A percentile compares a stretch with the other conserved stretches of the same genome.
These are phyloP conservation scores for Silene uniflora DNA, from an alignment of 148 eudicot species.

Conservation along the genomic window DNA sequence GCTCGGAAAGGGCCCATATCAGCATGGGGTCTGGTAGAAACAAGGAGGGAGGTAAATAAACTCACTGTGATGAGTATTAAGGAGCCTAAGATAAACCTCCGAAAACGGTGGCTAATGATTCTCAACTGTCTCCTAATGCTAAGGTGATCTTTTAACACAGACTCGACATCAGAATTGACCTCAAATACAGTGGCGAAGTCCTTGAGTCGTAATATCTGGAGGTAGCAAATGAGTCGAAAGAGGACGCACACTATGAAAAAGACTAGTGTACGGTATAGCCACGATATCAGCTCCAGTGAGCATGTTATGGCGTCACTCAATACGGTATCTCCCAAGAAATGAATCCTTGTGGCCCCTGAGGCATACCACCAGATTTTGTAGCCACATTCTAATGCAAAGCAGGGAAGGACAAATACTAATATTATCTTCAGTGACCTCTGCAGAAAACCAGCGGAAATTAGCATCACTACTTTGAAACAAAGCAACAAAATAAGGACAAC, in stretches of 20 bases:
- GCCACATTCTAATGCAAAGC: conserved; percentile 62
- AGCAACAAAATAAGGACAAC: not conserved
- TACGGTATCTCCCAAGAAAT: conserved; percentile 63
- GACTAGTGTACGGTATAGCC: conserved; percentile 77
- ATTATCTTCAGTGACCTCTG: conserved; percentile 83
- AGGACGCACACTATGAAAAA: conserved; percentile 88
- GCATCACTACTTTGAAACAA: not conserved
- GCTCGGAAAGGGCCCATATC: conserved; percentile 51
- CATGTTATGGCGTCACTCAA: conserved; percentile 65
- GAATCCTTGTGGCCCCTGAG: conserved; percentile 70
- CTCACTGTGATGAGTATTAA: conserved; percentile 65
- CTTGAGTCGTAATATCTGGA: conserved; percentile 74
- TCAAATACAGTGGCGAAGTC: conserved; percentile 74
- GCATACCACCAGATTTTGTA: conserved; percentile 97
- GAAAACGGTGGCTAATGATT: conserved; percentile 80
- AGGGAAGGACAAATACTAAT: conserved; percentile 70
- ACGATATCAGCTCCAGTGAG: conserved; percentile 63
- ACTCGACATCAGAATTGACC: conserved; percentile 63
- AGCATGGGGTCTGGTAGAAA: conserved; percentile 48
- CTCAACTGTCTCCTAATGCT: conserved; percentile 72
- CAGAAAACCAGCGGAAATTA: conserved; percentile 15
- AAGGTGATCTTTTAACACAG: conserved; percentile 71
- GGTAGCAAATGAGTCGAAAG: conserved; percentile 84
- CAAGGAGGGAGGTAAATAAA: conserved; percentile 55
- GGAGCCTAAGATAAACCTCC: conserved; percentile 62